These are phyloP conservation scores for Ophiostoma quercus DNA, from an alignment of 2,329 filamentous ascomycete genomes.

Conservation along the genomic window DNA sequence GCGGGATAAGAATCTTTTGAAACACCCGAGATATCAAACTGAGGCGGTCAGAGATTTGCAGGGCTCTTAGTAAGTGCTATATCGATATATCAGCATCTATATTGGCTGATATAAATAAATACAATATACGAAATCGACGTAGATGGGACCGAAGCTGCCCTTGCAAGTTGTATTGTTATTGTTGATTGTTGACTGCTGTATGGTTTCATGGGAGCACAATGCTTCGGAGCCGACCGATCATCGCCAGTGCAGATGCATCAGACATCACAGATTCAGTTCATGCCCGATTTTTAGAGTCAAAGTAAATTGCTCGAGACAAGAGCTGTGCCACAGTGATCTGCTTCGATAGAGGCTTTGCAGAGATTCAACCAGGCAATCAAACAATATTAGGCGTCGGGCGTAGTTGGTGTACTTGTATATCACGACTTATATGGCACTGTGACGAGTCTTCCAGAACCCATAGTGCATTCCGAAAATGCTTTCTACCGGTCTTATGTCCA, in stretches of 20 bases:
- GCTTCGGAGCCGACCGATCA: neutral
- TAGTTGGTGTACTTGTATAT: neutral
- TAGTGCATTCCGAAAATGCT: neutral
- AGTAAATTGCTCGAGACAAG: neutral
- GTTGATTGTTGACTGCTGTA: neutral
- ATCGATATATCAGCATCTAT: neutral
- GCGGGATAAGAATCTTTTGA: neutral
- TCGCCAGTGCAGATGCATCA: neutral
- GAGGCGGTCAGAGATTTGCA: slow-evolving; percentile 13
- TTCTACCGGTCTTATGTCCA: neutral
- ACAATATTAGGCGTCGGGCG: neutral
- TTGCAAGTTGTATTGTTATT: neutral
- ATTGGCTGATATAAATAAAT: neutral
- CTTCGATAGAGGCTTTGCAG: neutral
- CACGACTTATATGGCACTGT: neutral
- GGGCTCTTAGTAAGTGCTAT: slow-evolving; percentile 8
- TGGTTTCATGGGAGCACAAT: neutral
- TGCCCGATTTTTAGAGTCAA: neutral
- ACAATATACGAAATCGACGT: neutral
- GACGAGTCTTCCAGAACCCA: neutral
- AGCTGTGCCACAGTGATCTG: neutral
- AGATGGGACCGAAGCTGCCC: slow-evolving; percentile 1
- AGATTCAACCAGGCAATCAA: neutral
- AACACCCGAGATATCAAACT: slow-evolving; percentile 8
- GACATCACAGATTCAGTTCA: neutral